Percentiles rank a stretch among this genome's conserved stretches.
Conservation (phyloP, 164 flowering plant genomes). For the Litsea cubeba region DNA sequence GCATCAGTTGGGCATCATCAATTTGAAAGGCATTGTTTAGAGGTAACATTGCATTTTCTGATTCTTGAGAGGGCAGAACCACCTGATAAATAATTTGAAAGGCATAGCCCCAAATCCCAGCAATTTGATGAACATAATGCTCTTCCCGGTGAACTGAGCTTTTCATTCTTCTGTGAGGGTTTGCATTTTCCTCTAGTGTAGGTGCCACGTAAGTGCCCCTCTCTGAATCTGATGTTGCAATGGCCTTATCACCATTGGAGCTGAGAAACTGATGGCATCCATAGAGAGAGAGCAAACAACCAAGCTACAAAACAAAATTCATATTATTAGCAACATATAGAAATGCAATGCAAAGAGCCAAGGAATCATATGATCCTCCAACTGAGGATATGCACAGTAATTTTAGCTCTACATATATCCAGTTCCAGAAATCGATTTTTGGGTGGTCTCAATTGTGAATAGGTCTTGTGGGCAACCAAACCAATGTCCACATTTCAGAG, state of each 20-base stretch:
- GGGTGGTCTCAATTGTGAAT: background rate
- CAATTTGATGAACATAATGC: conserved; percentile 28
- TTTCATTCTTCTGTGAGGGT: conserved; percentile 17
- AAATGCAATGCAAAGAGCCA: background rate
- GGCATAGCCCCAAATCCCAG: conserved; percentile 60
- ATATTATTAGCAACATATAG: conserved; percentile 8
- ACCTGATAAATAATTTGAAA: conserved; percentile 93
- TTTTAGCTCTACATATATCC: background rate
- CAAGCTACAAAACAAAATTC: conserved; percentile 49
- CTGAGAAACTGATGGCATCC: conserved; percentile 59
- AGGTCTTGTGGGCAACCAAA: background rate
- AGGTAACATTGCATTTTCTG: background rate
- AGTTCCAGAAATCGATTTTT: background rate
- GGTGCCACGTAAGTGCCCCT: conserved; percentile 31
- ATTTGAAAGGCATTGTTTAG: background rate
- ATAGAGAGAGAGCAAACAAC: conserved; percentile 57
- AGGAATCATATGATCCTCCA: background rate
- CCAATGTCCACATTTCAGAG: background rate
- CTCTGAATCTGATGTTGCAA: conserved; percentile 43
- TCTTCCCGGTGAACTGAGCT: conserved; percentile 15
- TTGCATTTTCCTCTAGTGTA: conserved; percentile 17
- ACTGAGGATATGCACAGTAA: no score
- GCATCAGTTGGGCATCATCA: background rate
- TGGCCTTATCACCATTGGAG: conserved; percentile 36
- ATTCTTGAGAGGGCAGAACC: background rate